Conservation (phyloP, 225 moss, liverwort and hornwort species). For the Rhytidiadelphus loreus region DNA sequence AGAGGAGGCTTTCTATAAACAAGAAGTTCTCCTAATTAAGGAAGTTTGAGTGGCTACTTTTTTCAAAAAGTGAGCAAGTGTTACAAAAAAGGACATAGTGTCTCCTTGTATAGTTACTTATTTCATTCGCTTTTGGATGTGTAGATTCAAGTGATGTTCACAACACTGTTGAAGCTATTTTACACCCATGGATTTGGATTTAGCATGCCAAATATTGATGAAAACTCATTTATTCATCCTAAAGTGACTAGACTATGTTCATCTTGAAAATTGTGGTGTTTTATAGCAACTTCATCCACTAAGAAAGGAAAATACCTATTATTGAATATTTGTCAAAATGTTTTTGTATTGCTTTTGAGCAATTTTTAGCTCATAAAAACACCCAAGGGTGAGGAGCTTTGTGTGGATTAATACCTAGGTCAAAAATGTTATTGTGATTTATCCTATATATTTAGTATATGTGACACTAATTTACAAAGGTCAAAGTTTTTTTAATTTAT, state of each 20-base stretch:
- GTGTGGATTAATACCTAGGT: neutral
- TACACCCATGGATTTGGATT: accelerated
- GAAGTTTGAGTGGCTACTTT: neutral
- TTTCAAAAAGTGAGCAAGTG: neutral
- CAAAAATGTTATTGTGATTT: neutral
- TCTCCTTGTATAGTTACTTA: accelerated
- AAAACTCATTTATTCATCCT: accelerated
- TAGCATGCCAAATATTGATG: accelerated
- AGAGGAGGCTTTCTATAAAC: neutral
- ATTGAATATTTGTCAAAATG: neutral
- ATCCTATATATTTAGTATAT: accelerated
- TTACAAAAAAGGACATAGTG: accelerated
- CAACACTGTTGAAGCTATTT: neutral
- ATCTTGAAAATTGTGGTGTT: neutral
- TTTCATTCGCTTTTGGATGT: no score
- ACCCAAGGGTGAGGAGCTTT: accelerated
- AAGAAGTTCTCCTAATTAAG: no score
- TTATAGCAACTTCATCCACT: neutral
- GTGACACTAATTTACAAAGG: neutral
- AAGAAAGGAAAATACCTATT: neutral
- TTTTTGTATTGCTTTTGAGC: neutral
- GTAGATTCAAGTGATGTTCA: no score
- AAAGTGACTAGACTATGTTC: neutral
- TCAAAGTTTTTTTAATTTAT: neutral
- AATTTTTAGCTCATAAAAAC: neutral